Evolutionary conservation across 345 rosid genomes (phyloP), one percentile per base, ranked within the genome.

Genomic region (Syzygium grande): DNA sequence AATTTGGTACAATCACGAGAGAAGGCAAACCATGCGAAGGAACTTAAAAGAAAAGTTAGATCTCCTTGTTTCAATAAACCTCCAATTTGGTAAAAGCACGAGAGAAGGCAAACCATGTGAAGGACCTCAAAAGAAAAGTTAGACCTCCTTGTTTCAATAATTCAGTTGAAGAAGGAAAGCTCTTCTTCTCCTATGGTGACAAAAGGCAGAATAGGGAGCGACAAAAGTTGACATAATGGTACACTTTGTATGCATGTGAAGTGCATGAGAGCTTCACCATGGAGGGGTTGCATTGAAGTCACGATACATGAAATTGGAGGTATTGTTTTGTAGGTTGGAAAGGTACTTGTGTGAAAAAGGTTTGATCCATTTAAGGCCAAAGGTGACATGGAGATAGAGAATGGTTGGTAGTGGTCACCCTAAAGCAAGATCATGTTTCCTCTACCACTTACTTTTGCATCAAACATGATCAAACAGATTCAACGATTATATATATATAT

Each of bases 371-470:
- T 85, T 79, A 78, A 83, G 85, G 58, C 11, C 21, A 58, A 14
- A 53, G 56, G 43, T 55, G 88, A 78, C 87, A 79, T 43, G 27
- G 46, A 58, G 90, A 88, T 90, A 87, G 85, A 61, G 79, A 79
- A 86, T 85, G 90, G 85, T 87, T 87, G 89, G 80, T 30, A 29
- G 41, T 85, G 86, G 87, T 86, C 88, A 19, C 88, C 84, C 68
- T 77, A 5, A 3, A 78, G 51, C 29, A 51, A 78, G 91, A 88
- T 90, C 83, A 12, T 58, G 79, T 34, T 84, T 85, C 89, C 73
- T 46, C 89, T 85, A 85, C 92, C 94, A 86, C 89, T 84, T 84
- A 89, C 91, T 87, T 87, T 29, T 61, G 90, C 90, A 73, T 88
- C 91, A 29, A 5, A 7, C 16, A 43, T 51, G 25, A 2, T 85